These are phyloP conservation scores for Lactarius deliciosus DNA, from an alignment of 768 basidiomycete species.

Conservation along the genomic window DNA sequence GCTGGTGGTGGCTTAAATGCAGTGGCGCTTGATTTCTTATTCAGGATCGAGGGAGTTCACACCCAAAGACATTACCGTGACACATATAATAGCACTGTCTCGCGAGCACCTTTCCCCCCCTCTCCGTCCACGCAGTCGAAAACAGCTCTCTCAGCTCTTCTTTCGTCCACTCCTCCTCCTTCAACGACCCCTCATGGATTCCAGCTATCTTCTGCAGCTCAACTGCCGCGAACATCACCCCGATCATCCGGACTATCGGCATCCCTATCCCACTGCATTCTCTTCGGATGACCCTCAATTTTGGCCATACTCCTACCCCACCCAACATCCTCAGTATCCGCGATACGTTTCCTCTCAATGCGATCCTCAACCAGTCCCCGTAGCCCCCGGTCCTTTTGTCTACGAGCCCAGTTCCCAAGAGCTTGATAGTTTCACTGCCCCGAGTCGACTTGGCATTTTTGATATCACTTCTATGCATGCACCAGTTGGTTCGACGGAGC, in stretches of 20 bases:
- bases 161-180: slow-evolving; percentile 9
- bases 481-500: slow-evolving; percentile 4
- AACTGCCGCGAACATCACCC: slow-evolving; percentile 20
- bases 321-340: background rate
- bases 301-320: slow-evolving; percentile 22
- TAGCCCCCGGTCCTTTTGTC: background rate
- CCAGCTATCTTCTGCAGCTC: slow-evolving; percentile 14
- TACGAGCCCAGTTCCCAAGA: background rate
- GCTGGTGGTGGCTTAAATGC: background rate
- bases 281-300: slow-evolving; percentile 22
- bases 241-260: slow-evolving; percentile 18
- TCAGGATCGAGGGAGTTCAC: background rate
- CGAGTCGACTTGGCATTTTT: slow-evolving; percentile 20
- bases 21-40: slow-evolving; percentile 1
- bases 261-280: slow-evolving; percentile 6
- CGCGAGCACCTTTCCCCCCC: slow-evolving; percentile 6
- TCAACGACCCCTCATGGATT: slow-evolving; percentile 9
- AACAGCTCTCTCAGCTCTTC: slow-evolving; percentile 7
- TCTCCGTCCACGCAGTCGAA: slow-evolving; percentile 23
- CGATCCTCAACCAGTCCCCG: slow-evolving; percentile 1
- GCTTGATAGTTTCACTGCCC: background rate
- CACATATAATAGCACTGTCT: slow-evolving; percentile 18
- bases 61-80: background rate
- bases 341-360: slow-evolving; percentile 24
- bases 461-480: slow-evolving; percentile 21